Evolutionary conservation across 2,329 filamentous ascomycete genomes (phyloP).

Genomic region (Ciborinia camelliae): DNA sequence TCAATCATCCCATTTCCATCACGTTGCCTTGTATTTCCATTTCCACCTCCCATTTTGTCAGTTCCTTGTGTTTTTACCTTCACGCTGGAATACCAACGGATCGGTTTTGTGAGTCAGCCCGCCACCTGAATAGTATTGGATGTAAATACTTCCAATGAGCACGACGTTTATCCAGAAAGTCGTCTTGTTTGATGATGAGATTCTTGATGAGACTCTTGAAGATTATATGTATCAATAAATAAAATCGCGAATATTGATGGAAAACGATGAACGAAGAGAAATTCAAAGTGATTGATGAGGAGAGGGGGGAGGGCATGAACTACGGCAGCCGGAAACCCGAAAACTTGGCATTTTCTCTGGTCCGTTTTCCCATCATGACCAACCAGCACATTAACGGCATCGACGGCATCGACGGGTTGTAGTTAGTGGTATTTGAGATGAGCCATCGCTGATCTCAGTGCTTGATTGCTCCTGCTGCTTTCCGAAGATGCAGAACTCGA

Average conservation of each 20-base stretch:
- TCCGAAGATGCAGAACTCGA: no score
- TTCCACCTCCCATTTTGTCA: constrained; percentile 10
- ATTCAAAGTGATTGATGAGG: not conserved
- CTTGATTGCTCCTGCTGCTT: no score
- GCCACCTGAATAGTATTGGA: no score
- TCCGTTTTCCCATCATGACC: not conserved
- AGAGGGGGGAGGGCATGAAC: no score
- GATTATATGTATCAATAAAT: not conserved
- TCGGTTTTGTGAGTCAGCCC: not conserved
- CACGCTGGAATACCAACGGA: not conserved
- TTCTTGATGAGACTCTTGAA: no score
- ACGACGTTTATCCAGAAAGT: not conserved
- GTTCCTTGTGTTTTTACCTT: not conserved
- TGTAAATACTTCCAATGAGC: not conserved
- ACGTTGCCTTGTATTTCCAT: not conserved
- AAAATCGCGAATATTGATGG: not conserved
- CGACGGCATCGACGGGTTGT: not conserved
- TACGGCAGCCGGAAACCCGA: not conserved
- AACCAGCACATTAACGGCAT: no score
- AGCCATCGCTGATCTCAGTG: no score
- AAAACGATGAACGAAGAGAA: not conserved
- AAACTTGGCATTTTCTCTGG: not conserved
- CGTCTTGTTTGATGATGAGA: no score
- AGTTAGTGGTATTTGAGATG: no score
- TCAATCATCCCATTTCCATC: constrained; percentile 6